Evolutionary conservation across 352 stramenopile species (phyloP).

Genomic region (Phytophthora colocasiae): DNA sequence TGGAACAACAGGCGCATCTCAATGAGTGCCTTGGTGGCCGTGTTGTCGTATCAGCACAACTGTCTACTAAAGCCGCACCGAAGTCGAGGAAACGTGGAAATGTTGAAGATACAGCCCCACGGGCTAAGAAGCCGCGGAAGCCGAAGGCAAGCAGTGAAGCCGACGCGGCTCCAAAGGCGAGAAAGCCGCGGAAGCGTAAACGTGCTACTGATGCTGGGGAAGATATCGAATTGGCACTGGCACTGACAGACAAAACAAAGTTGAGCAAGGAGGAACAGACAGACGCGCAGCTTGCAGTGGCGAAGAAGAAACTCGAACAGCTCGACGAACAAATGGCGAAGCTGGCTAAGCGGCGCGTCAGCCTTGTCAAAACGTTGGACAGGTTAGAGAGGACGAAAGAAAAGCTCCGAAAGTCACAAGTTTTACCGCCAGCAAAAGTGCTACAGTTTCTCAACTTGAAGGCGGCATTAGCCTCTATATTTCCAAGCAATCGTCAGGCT

Average conservation of each 20-base stretch:
- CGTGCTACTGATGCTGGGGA: conserved; percentile 13
- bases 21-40: conserved; percentile 47
- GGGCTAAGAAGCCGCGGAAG: conserved; percentile 30
- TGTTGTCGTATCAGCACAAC: neutral
- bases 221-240: conserved; percentile 45
- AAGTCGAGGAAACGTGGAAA: conserved; percentile 36
- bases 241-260: conserved; percentile 45
- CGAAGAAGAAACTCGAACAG: conserved; percentile 53
- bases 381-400: conserved; percentile 59
- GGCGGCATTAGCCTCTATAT: conserved; percentile 34
- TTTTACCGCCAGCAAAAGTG: conserved; percentile 43
- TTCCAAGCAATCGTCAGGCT: conserved; percentile 28
- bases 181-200: conserved; percentile 43
- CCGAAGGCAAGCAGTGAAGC: conserved; percentile 7
- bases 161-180: conserved; percentile 27
- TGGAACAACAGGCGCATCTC: conserved; percentile 44
- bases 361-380: conserved; percentile 54
- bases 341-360: conserved; percentile 47
- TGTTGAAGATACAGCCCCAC: conserved; percentile 8
- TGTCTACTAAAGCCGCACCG: neutral
- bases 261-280: conserved; percentile 49
- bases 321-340: conserved; percentile 58
- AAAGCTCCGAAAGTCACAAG: conserved; percentile 52
- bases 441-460: conserved; percentile 33
- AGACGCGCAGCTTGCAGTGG: conserved; percentile 49